These are phyloP conservation scores for Geotrichum siamense DNA, from an alignment of 1,139 yeast genomes.

Conservation along the genomic window DNA sequence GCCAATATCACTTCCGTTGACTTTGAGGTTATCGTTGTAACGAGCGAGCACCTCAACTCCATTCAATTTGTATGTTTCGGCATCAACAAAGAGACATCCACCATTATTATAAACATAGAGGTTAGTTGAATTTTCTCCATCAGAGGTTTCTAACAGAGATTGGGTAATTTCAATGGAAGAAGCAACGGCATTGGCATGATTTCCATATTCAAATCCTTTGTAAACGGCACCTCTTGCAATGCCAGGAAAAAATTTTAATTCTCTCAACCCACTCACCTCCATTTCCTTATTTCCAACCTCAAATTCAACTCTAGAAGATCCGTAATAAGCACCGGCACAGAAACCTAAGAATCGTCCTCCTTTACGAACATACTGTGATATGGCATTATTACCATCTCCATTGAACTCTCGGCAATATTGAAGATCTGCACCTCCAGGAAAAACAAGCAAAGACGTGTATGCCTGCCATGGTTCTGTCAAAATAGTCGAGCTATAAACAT, in stretches of 20 bases:
- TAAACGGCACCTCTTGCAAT: slow-evolving; percentile 73
- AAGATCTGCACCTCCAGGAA: slow-evolving; percentile 96
- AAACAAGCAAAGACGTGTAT: slow-evolving; percentile 69
- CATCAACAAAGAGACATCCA: slow-evolving; percentile 78
- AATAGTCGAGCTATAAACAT: slow-evolving; percentile 57
- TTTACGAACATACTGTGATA: slow-evolving; percentile 55
- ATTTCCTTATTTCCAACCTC: slow-evolving; percentile 59
- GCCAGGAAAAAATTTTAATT: slow-evolving; percentile 76
- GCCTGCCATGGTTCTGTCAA: slow-evolving; percentile 81
- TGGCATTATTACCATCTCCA: slow-evolving; percentile 58
- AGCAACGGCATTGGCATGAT: slow-evolving; percentile 69
- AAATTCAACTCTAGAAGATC: slow-evolving; percentile 69
- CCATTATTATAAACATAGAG: slow-evolving; percentile 65
- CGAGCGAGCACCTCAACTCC: slow-evolving; percentile 67
- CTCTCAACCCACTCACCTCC: slow-evolving; percentile 84
- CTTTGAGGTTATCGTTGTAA: slow-evolving; percentile 45
- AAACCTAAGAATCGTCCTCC: slow-evolving; percentile 86
- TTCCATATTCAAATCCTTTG: slow-evolving; percentile 70
- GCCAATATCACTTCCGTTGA: slow-evolving; percentile 39
- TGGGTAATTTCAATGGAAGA: slow-evolving; percentile 42
- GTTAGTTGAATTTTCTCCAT: slow-evolving; percentile 16
- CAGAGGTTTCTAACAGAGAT: slow-evolving; percentile 9
- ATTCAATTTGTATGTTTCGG: slow-evolving; percentile 42
- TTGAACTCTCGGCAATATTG: slow-evolving; percentile 69
- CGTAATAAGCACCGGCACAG: slow-evolving; percentile 96